Evolutionary conservation across 139 green algal species (phyloP), one percentile per base, ranked within the genome.

Genomic region (Diplosphaera chodatii): DNA sequence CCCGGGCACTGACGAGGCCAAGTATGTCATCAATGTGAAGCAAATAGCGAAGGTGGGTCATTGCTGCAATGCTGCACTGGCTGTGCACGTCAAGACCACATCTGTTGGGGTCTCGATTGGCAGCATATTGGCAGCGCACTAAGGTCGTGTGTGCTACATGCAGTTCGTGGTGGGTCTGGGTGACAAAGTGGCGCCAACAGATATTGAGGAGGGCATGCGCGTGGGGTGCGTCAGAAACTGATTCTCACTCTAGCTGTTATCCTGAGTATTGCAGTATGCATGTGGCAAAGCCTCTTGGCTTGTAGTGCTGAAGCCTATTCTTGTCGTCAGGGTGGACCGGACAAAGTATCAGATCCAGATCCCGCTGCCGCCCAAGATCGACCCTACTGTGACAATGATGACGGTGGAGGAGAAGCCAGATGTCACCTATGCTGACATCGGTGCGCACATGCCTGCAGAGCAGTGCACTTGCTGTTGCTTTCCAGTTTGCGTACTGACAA

Each of bases 1-100:
- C 69, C 89, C 93, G 23, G 88, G 88, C 72, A 98, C 92, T 0
- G 94, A 98, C 32, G 93, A 99, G 32, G 89, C 95, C n/a, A 97
- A 99, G 81, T 99, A 99, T 68, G 85, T 99, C 67, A 99, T 99
- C 84, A 99, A 98, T 78, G 94, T 99, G n/a, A 99, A 99, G 84
- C 96, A 99, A 82, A 99, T 99, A 69, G 96, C 96, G 29, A 99
- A 99, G 87, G 86, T 84, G 34, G 33, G 64, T n/a, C n/a, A n/a
- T n/a, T n/a, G n/a, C n/a, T n/a, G n/a, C n/a, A n/a, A n/a, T n/a
- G n/a, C n/a, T n/a, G n/a, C n/a, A n/a, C n/a, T n/a, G n/a, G n/a
- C n/a, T n/a, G n/a, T n/a, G n/a, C n/a, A n/a, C n/a, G n/a, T n/a
- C n/a, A n/a, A n/a, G n/a, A n/a, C n/a, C n/a, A n/a, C n/a, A n/a